These are phyloP conservation scores for Phytophthora fragariae DNA, from an alignment of 352 stramenopile species.

Conservation along the genomic window DNA sequence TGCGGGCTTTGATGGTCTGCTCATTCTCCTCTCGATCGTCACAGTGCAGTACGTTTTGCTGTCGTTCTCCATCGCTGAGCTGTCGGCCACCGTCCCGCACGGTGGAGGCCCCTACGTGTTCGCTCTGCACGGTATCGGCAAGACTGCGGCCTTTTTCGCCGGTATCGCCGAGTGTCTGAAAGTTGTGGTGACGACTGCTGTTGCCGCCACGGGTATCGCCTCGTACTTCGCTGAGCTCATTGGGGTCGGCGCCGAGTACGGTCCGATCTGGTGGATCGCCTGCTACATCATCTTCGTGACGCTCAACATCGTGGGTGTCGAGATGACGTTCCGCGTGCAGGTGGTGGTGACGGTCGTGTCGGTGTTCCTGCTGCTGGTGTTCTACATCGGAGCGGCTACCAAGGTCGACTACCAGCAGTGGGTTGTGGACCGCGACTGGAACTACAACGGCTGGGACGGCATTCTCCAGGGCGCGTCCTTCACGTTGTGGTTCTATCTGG, in stretches of 20 bases:
- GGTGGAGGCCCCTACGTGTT: slow-evolving; percentile 65
- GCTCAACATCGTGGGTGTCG: slow-evolving; percentile 57
- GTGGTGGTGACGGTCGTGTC: slow-evolving; percentile 50
- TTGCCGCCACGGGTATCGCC: slow-evolving; percentile 59
- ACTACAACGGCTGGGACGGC: slow-evolving; percentile 56
- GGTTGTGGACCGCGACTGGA: slow-evolving; percentile 51
- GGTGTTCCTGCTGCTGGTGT: slow-evolving; percentile 56
- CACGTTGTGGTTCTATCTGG: slow-evolving; percentile 53
- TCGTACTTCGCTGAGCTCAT: slow-evolving; percentile 63
- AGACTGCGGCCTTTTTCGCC: slow-evolving; percentile 53
- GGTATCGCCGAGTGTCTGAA: slow-evolving; percentile 62
- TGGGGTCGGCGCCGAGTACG: slow-evolving; percentile 31
- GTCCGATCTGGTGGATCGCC: slow-evolving; percentile 51
- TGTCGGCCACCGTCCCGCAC: slow-evolving; percentile 52
- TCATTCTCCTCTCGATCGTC: slow-evolving; percentile 63
- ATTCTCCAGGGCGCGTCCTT: slow-evolving; percentile 61
- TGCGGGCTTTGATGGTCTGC: slow-evolving; percentile 42
- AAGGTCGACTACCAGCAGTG: slow-evolving; percentile 58
- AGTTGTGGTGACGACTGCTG: slow-evolving; percentile 57
- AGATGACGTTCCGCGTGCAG: slow-evolving; percentile 67
- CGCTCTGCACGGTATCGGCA: slow-evolving; percentile 58
- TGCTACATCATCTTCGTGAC: slow-evolving; percentile 63
- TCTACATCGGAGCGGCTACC: slow-evolving; percentile 56
- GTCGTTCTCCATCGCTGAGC: slow-evolving; percentile 70
- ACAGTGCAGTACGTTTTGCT: slow-evolving; percentile 66